Conservation (phyloP, 345 rosid species). For the Populus deltoides region DNA sequence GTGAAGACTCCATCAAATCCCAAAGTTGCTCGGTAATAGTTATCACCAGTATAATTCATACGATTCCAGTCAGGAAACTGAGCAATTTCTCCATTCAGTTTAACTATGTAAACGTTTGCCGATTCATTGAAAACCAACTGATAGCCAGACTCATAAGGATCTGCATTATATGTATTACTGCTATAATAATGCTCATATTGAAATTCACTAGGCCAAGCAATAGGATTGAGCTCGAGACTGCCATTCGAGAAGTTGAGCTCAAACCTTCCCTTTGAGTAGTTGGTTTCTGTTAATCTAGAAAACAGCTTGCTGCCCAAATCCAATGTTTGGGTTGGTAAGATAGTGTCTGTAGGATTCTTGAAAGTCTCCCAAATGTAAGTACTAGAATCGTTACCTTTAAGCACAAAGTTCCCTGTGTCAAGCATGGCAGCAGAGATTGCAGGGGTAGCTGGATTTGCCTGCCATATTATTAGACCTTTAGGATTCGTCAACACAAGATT, state of each 20-base stretch:
- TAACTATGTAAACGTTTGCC: background rate
- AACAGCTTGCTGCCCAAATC: constrained; percentile 11
- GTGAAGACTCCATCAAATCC: constrained; percentile 30
- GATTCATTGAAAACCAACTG: constrained; percentile 18
- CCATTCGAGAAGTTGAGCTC: constrained; percentile 19
- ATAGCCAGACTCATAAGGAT: background rate
- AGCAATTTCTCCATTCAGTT: constrained; percentile 7
- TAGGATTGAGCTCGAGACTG: constrained; percentile 12
- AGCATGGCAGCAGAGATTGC: constrained; percentile 24
- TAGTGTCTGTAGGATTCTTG: constrained; percentile 36
- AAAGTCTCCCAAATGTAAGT: constrained; percentile 40
- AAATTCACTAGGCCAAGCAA: constrained; percentile 8
- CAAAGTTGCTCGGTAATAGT: constrained; percentile 24
- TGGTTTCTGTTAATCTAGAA: constrained; percentile 17
- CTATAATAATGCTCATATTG: constrained; percentile 17
- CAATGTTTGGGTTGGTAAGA: constrained; percentile 37
- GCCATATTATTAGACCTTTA: constrained; percentile 3
- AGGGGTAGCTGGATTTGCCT: background rate
- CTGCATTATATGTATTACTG: constrained; percentile 3
- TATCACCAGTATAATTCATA: background rate
- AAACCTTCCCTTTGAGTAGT: constrained; percentile 22
- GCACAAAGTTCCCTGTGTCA: constrained; percentile 40
- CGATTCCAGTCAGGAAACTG: background rate
- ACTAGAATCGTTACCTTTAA: constrained; percentile 4
- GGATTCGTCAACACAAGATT: constrained; percentile 22